These are phyloP conservation scores for Globisporangium lucens DNA, from an alignment of 352 stramenopile species.

Conservation along the genomic window DNA sequence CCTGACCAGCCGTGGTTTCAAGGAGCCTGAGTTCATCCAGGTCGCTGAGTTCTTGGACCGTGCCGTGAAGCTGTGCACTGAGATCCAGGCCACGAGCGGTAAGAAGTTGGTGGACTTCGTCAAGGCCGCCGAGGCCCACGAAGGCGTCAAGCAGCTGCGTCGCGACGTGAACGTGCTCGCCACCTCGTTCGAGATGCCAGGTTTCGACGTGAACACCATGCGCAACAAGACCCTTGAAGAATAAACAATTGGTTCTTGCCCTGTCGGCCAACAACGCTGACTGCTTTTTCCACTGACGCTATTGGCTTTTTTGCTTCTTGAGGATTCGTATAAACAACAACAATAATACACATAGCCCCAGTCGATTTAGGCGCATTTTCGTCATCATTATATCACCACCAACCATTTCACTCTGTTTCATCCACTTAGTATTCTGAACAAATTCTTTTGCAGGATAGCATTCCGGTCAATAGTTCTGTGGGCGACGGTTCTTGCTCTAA, in stretches of 20 bases:
- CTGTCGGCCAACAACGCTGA: conserved; percentile 1
- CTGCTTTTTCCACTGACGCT: conserved; percentile 17
- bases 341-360: conserved; percentile 17
- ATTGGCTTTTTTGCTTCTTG: conserved; percentile 2
- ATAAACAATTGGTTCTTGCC: conserved; percentile 25
- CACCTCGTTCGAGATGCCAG: conserved; percentile 95
- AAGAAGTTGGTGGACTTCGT: conserved; percentile 94
- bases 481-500: background rate
- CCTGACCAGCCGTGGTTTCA: conserved; percentile 96
- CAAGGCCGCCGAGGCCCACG: conserved; percentile 78
- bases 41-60: conserved; percentile 96
- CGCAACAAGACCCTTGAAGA: conserved; percentile 81
- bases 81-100: conserved; percentile 90
- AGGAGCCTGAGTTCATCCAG: conserved; percentile 95
- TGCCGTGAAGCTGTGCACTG: conserved; percentile 91
- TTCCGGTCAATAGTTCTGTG: background rate
- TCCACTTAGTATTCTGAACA: background rate
- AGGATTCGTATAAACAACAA: background rate
- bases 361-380: conserved; percentile 13
- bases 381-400: background rate
- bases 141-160: conserved; percentile 87
- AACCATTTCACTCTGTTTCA: background rate
- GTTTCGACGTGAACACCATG: conserved; percentile 91
- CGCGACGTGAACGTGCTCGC: conserved; percentile 93
- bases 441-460: background rate